Base-by-base conservation (phyloP, 1,139 yeast genomes). In the Nakaseomyces nivariensis region DNA sequence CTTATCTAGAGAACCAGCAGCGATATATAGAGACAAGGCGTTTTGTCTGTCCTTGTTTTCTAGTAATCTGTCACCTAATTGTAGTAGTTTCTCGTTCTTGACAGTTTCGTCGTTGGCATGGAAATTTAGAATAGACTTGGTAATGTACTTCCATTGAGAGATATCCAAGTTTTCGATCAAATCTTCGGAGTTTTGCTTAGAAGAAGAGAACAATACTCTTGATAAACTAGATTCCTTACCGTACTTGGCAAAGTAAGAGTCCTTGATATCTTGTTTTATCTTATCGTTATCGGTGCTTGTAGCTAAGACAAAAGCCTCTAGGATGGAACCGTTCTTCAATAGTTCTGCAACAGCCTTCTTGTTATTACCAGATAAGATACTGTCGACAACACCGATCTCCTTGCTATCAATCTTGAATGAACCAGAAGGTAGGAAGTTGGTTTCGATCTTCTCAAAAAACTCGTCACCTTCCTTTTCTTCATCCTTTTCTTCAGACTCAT, bases 241-340 rank as follows among this genome's bases (percentile, higher is more conserved):
- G 56, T 77, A 71, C 59, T 79, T 77, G 43, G 74, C 63, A 67
- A 89, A 84, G 65, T 83, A 92, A 17, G 83, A 82, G 59, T 78
- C 76, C 61, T 78, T 82, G 2, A 85, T 97, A 59, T 79, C 78
- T 49, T 75, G 73, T 59, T 85, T 84, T 60, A 82, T 71, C 22
- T 61, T 60, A 6, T 72, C 74, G 24, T 76, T 79, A n/a, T 81
- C 67, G 3, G 85, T 85, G 60, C 82, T 84, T 59, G 86, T 70
- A 0, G 97, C 87, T 53, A 94, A 75, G 43, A 90, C 72, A 57
- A 90, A 76, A 3, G 97, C 97, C 64, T 92, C 97, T 25, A 78
- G 68, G 38, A 88, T 70, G 52, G 78, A 76, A 50, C 78, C 84
- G 46, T 78, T 77, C 48, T 79, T 75, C 53, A 94, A 72, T 55